Percentiles rank a stretch among this genome's conserved stretches.
phyloP scores from a whole-genome alignment of 2,329 filamentous ascomycete genomes.

The Aureobasidium sp. region DNA sequence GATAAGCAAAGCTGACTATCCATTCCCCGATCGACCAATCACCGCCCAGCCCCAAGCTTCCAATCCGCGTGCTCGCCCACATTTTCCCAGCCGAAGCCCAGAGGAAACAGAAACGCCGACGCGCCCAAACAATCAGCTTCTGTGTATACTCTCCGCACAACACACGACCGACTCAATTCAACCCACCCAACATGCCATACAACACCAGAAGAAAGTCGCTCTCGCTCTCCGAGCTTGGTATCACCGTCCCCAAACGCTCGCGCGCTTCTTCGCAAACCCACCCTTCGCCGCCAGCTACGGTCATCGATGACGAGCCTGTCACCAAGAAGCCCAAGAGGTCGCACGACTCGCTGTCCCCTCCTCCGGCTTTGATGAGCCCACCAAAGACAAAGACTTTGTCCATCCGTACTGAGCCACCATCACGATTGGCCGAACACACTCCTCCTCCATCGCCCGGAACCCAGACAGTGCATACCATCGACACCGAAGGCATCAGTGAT shows the following conservation, averaged over 20 bases:
- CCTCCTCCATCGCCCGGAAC: slow-evolving; percentile 67
- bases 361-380: slow-evolving; percentile 31
- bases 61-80: slow-evolving; percentile 7
- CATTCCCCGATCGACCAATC: slow-evolving; percentile 10
- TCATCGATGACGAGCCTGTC: slow-evolving; percentile 49
- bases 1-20: slow-evolving; percentile 11
- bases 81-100: slow-evolving; percentile 6
- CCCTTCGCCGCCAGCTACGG: slow-evolving; percentile 53
- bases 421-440: slow-evolving; percentile 54
- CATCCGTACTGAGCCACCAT: slow-evolving; percentile 41
- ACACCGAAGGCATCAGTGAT: slow-evolving; percentile 80
- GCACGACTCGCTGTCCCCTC: slow-evolving; percentile 45
- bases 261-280: slow-evolving; percentile 28
- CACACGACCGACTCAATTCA: neutral
- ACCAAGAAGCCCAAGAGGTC: slow-evolving; percentile 65
- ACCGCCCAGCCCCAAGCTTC: slow-evolving; percentile 2
- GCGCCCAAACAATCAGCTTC: slow-evolving; percentile 6
- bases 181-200: slow-evolving; percentile 63
- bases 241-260: slow-evolving; percentile 61
- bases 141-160: neutral
- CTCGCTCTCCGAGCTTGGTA: slow-evolving; percentile 85
- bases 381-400: slow-evolving; percentile 35
- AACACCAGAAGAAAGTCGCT: slow-evolving; percentile 96
- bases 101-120: slow-evolving; percentile 6
- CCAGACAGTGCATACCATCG: slow-evolving; percentile 48